Percentiles rank a stretch among this genome's conserved stretches.
phyloP scores from a whole-genome alignment of 208 protist species.

The Novymonas esmeraldas region DNA sequence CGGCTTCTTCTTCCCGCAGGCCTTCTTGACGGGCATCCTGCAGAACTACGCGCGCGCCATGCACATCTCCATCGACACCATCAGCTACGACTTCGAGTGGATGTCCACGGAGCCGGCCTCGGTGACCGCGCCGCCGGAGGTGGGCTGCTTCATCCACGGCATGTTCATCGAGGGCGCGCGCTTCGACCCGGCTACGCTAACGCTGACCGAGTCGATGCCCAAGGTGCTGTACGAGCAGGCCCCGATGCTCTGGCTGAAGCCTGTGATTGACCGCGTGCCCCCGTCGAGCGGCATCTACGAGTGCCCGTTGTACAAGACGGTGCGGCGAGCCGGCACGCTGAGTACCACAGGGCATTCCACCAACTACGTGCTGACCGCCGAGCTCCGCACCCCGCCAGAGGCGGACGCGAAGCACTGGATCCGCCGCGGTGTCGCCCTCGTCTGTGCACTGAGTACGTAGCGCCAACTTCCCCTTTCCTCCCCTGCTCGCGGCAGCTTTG shows the following conservation, averaged over 20 bases:
- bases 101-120: constrained; percentile 43
- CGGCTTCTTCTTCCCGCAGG: constrained; percentile 98
- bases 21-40: constrained; percentile 93
- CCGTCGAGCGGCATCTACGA: constrained; percentile 65
- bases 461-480: background rate
- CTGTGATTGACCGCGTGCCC: constrained; percentile 73
- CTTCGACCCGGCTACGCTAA: constrained; percentile 62
- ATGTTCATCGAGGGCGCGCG: constrained; percentile 96
- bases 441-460: constrained; percentile 82
- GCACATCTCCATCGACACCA: constrained; percentile 95
- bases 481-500: background rate
- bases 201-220: constrained; percentile 88
- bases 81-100: constrained; percentile 93
- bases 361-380: constrained; percentile 96
- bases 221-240: constrained; percentile 94
- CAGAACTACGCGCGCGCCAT: constrained; percentile 95
- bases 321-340: constrained; percentile 93
- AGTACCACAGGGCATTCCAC: constrained; percentile 98
- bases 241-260: constrained; percentile 94
- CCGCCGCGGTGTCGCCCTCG: constrained; percentile 92
- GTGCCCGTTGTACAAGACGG: constrained; percentile 96
- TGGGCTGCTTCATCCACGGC: constrained; percentile 95
- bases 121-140: constrained; percentile 57
- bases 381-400: constrained; percentile 93
- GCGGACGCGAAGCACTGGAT: constrained; percentile 95